Base-by-base conservation (phyloP, 2,329 filamentous ascomycete species). In the Aspergillus chevalieri region DNA sequence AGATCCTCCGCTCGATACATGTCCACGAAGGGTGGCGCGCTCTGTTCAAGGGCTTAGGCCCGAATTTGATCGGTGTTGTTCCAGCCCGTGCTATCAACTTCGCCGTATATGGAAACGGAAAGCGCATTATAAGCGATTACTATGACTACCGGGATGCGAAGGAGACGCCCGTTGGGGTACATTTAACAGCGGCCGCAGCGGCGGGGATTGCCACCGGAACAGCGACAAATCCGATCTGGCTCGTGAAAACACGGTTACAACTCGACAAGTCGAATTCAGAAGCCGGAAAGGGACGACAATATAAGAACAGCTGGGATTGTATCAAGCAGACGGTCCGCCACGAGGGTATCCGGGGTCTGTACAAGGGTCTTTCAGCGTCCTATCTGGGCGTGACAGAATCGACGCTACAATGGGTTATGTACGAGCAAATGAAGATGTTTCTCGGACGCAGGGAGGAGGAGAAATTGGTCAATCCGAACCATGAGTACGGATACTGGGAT, bases 151-250 rank as follows among this genome's bases (percentile, higher is more conserved):
- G 52, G 4, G 54, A 58, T 36, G 49, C 51, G 10, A 53, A 47
- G 48, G 89, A 60, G 21, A 92, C 70, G 64, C 81, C 58, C 82
- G 85, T 44, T 66, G 83, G 59, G 81, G 90, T 95, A 9, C 89
- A 95, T 66, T 77, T 95, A 7, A 74, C 81, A 43, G 85, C 89
- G 1, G 91, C 87, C 4, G 82, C 87, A 1, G 77, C 80, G 14
- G 90, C 91, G 1, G 91, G 91, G 2, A 81, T 96, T 41, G 84
- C 85, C 6, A 96, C 92, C 0, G 88, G 88, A 43, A 96, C 92
- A 1, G 88, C 86, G 19, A 97, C 91, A 34, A 96, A 96, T 69
- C 91, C 91, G 1, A 95, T 97, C 63, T 97, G 91, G 91, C 80
- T 97, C 55, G 83, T 97, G 65, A 97, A 97, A 78, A 97, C 91